A percentile compares a stretch with the other conserved stretches of the same genome.
phyloP scores from a whole-genome alignment of 805 yeast genomes.

The Jamesozyma spencerorum region DNA sequence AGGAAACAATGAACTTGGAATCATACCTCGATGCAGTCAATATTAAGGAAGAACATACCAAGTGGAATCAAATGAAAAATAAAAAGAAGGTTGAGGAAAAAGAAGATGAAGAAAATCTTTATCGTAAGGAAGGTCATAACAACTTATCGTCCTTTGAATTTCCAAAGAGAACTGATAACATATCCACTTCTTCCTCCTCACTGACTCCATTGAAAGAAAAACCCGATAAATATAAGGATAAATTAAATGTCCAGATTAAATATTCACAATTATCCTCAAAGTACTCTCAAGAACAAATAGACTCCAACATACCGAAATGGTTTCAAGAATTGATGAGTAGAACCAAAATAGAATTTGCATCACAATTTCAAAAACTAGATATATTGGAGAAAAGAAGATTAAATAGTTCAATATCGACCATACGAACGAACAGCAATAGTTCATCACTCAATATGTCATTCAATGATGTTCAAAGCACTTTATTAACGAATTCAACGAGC shows the following conservation, averaged over 20 bases:
- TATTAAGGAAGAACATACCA: constrained; percentile 20
- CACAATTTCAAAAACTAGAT: constrained; percentile 59
- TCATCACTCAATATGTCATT: neutral
- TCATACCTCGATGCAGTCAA: constrained; percentile 27
- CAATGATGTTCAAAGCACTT: neutral
- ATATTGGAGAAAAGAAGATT: constrained; percentile 59
- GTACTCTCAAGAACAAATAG: constrained; percentile 13
- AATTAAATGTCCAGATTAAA: constrained; percentile 21
- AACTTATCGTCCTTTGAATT: constrained; percentile 10
- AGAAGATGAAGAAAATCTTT: neutral
- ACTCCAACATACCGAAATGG: constrained; percentile 45
- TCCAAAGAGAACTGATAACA: constrained; percentile 8
- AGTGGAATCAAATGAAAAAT: constrained; percentile 1
- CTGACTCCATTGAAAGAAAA: neutral
- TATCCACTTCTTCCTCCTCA: neutral
- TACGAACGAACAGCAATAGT: constrained; percentile 1
- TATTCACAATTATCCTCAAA: constrained; percentile 11
- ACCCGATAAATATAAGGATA: constrained; percentile 8
- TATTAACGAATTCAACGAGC: no score
- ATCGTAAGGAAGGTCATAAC: neutral
- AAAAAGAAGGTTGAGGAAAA: neutral
- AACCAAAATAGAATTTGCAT: constrained; percentile 27
- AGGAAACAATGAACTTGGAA: constrained; percentile 25
- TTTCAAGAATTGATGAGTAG: constrained; percentile 28
- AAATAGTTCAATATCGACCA: constrained; percentile 26